Evolutionary conservation across 208 protist species (phyloP), one percentile per base, ranked within the genome.

Genomic region (Blechomonas ayalai): DNA sequence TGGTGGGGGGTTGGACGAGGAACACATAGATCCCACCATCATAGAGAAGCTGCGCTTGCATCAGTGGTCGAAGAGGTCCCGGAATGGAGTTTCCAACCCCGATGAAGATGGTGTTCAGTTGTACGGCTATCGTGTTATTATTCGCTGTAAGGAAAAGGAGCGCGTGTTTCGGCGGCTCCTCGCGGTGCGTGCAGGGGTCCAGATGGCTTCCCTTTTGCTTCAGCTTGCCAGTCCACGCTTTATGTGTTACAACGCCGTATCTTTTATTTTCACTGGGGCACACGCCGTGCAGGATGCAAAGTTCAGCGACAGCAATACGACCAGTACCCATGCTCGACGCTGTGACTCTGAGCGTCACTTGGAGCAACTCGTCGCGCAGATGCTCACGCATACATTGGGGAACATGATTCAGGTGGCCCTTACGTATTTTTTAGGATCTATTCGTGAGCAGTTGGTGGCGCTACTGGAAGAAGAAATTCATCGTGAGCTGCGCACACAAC

Each of bases 401-500:
- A 25, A 46, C 16, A 37, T 71, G 15, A 29, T 35, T 18, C 4
- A 36, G 12, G 2, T 45, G 34, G 10, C 12, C 31, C 10, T n/a
- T n/a, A n/a, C n/a, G 10, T 34, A 34, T 34, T 34, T n/a, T 34
- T 34, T 34, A n/a, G n/a, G 31, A 34, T 34, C 12, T n/a, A 10
- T 34, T 34, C 31, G 12, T n/a, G 12, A 34, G 31, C 31, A 34
- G 31, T n/a, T 34, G 10, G 31, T 31, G 24, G 19, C 7, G 2
- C 4, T 67, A 3, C 41, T 83, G 18, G 27, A 50, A 8, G 58
- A 67, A 0, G 57, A 72, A 18, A 16, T 74, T 23, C 34, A 27
- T 5, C 24, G 54, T 22, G 49, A 52, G 35, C 26, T 79, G 23
- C 19, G 49, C 28, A 9, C 39, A 24, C 63, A 67, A 46, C 35